A percentile compares a stretch with the other conserved stretches of the same genome.
These are phyloP conservation scores for Mycena sanguinolenta DNA, from an alignment of 768 basidiomycete species.

Conservation along the genomic window DNA sequence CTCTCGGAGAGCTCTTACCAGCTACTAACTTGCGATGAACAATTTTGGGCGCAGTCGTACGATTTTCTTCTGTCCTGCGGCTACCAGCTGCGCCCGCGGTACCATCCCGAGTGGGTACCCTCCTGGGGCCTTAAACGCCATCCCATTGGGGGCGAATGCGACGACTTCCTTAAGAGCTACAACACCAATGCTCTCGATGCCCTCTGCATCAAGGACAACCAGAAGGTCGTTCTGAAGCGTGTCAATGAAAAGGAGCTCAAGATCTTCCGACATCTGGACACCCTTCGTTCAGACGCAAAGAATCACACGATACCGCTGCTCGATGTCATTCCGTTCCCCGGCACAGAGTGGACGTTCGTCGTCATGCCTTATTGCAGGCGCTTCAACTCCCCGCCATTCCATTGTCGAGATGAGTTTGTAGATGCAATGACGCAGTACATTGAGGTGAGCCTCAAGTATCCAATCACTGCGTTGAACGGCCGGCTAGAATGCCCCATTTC, in stretches of 20 bases:
- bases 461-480: no score
- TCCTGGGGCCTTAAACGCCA: slow-evolving; percentile 6
- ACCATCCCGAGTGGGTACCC: slow-evolving; percentile 17
- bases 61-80: slow-evolving; percentile 6
- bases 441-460: slow-evolving; percentile 32
- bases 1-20: neutral
- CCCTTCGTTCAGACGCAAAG: slow-evolving; percentile 32
- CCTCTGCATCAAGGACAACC: slow-evolving; percentile 32
- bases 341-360: slow-evolving; percentile 3
- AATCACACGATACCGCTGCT: slow-evolving; percentile 43
- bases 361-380: slow-evolving; percentile 21
- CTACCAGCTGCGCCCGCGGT: slow-evolving; percentile 15
- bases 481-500: no score
- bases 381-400: slow-evolving; percentile 38
- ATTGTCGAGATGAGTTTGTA: slow-evolving; percentile 37
- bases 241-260: slow-evolving; percentile 29
- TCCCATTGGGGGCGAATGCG: neutral
- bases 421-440: slow-evolving; percentile 40
- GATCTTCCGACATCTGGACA: slow-evolving; percentile 34
- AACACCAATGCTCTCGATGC: slow-evolving; percentile 35
- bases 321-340: slow-evolving; percentile 40
- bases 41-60: slow-evolving; percentile 16
- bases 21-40: neutral
- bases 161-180: slow-evolving; percentile 4
- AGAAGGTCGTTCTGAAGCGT: slow-evolving; percentile 39